Evolutionary conservation across 345 rosid species (phyloP), one percentile per base, ranked within the genome.

Genomic region (Hirschfeldia incana): DNA sequence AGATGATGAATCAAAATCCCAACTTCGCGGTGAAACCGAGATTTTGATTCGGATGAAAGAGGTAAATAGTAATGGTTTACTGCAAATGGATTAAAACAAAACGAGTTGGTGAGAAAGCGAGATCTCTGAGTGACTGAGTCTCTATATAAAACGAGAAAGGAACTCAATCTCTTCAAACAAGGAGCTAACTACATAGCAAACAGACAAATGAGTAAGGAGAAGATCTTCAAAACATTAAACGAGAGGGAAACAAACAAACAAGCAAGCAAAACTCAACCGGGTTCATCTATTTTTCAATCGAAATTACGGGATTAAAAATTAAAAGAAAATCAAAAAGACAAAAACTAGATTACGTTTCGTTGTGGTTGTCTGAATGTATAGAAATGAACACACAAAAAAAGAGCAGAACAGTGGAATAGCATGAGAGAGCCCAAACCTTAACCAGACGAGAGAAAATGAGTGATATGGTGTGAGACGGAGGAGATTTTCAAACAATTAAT

Each of bases 401-500:
- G 10, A 49, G 9, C 32, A 28, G 3, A 49, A 73, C 78, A 68
- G 36, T 68, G 12, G 3, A 27, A 51, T 59, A 53, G 64, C 75
- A 79, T 42, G 75, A 79, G 75, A 53, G 44, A 73, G 29, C 75
- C 75, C 10, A 61, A 36, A 78, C 75, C 51, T 71, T 21, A 21
- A 21, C 21, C 21, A 21, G 21, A 21, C 21, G 21, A 21, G 21
- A 21, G 21, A 21, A 21, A 21, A 21, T 21, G 21, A 21, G 29
- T 30, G 49, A 57, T 26, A 60, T 5, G 27, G 58, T 42, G 49
- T 9, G 26, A 5, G 36, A 68, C 21, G 10, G 63, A 72, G 15
- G 68, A 67, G 82, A 73, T 67, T 68, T 65, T 70, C 73, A 76
- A 57, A 80, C 59, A 80, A 39, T 80, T 63, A 69, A 57, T 64